Evolutionary conservation across 2,329 filamentous ascomycete species (phyloP), one percentile per base, ranked within the genome.

Genomic region (Monosporascus sp.): DNA sequence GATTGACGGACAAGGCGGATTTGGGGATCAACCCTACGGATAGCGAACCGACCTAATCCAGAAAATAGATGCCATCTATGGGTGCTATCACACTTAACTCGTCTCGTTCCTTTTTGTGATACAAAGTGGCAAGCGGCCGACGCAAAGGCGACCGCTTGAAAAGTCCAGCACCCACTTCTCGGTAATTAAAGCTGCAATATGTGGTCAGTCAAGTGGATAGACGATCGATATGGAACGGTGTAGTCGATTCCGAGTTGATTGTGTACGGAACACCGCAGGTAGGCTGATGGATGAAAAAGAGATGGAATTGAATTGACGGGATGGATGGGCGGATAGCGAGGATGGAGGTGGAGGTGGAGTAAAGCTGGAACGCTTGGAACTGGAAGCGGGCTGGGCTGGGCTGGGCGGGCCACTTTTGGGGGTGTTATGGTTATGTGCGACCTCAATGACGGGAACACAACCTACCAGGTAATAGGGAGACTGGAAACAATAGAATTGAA

Each of bases 21-120:
- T 22, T 14, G 22, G 9, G 43, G 20, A 22, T 46, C 20, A 24
- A 18, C 43, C 43, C 43, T 46, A 46, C 43, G 43, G 24, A 44
- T 55, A 58, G 56, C 50, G 56, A 54, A 50, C 51, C 48, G 52
- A 35, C 48, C 43, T 38, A 52, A 52, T 51, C 39, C 52, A 27
- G 22, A 55, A 39, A 51, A 45, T 37, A 50, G 55, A 55, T 59
- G 58, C 57, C 58, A 60, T 60, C 53, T 60, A 60, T 50, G 48
- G 27, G 39, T 22, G 50, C 38, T 52, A 53, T 55, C 50, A 48
- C 25, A 5, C 39, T 46, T 7, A 22, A 17, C 15, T 46, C 43
- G 24, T n/a, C 27, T 46, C 43, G 43, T 8, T 27, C 31, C 31
- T 24, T 11, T 20, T 18, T 1, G 22, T 24, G 5, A 46, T 41